Base-by-base conservation (phyloP, 306 rosid genomes). In the Oxytropis ochrocephala region DNA sequence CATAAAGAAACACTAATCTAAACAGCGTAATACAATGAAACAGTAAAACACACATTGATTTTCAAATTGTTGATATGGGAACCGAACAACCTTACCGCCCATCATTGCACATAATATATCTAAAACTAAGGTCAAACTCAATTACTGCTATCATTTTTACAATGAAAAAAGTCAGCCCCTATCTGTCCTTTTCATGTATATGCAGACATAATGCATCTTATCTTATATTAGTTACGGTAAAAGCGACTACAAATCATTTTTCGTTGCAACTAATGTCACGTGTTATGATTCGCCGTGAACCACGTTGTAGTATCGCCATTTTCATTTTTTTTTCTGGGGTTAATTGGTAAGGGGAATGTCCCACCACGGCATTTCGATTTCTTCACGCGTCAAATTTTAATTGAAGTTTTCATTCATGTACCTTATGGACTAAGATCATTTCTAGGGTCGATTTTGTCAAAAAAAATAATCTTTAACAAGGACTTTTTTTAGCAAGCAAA, bases 61-160 rank as follows among this genome's bases (percentile, higher is more conserved):
- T 74, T 67, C 41, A 32, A 52, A 54, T 68, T 71, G 79, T 77
- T 72, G 88, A 85, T 85, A 67, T 56, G 84, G 74, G 74, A 68
- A 82, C 81, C 54, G 80, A 79, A 81, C 91, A 64, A 75, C 84
- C 77, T 38, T 83, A 88, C 89, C 87, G 67, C 9, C 88, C 81
- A 18, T 83, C 73, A 33, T 76, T 74, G 63, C 53, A 24, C 46
- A 30, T 12, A 57, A 21, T 55, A 24, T 39, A 62, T 43, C 51
- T 44, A 70, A 68, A 62, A 19, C 49, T 29, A 61, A 39, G 57
- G 89, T 85, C 90, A 81, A 79, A 78, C 64, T 57, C 19, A 73
- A 56, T 68, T 24, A 24, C 29, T 24, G 3, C 29, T 24, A 17
- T 69, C 47, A 42, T 58, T 52, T 82, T 49, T 65, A 69, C 46